phyloP scores from a whole-genome alignment of 2,329 filamentous ascomycete species.

The Blastomyces percursus region DNA sequence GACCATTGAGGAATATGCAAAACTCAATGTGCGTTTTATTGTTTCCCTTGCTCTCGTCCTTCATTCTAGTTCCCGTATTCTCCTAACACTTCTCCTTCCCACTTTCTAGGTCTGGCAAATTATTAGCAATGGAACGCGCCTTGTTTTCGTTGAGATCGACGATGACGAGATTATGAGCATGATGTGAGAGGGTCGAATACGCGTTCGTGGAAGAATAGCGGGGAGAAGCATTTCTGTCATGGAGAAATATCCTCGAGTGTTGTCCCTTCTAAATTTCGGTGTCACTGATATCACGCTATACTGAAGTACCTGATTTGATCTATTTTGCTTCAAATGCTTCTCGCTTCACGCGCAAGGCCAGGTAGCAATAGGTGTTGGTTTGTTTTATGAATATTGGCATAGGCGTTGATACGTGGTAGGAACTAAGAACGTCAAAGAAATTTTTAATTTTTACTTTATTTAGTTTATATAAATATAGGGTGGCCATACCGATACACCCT shows the following conservation, averaged over 20 bases:
- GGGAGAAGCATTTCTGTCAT: background rate
- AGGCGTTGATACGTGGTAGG: background rate
- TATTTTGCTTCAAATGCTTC: background rate
- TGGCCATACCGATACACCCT: too few relatives aligned
- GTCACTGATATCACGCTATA: background rate
- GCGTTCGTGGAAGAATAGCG: background rate
- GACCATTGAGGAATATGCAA: constrained; percentile 79
- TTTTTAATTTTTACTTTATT: background rate
- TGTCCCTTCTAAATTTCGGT: background rate
- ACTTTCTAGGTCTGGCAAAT: constrained; percentile 62
- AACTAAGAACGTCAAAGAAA: background rate
- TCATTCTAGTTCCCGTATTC: background rate
- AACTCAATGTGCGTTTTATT: constrained; percentile 67
- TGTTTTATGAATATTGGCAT: background rate
- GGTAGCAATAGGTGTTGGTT: background rate
- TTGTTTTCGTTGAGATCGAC: constrained; percentile 57
- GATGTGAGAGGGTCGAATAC: background rate
- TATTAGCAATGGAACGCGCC: constrained; percentile 55
- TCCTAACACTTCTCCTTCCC: constrained; percentile 29
- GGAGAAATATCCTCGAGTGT: background rate
- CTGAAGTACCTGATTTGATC: background rate
- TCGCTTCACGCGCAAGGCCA: background rate
- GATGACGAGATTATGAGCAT: constrained; percentile 38
- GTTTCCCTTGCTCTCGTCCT: background rate
- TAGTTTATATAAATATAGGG: too few relatives aligned